Evolutionary conservation across 495 filamentous ascomycete genomes (phyloP).

Genomic region (Copromyces sp.): DNA sequence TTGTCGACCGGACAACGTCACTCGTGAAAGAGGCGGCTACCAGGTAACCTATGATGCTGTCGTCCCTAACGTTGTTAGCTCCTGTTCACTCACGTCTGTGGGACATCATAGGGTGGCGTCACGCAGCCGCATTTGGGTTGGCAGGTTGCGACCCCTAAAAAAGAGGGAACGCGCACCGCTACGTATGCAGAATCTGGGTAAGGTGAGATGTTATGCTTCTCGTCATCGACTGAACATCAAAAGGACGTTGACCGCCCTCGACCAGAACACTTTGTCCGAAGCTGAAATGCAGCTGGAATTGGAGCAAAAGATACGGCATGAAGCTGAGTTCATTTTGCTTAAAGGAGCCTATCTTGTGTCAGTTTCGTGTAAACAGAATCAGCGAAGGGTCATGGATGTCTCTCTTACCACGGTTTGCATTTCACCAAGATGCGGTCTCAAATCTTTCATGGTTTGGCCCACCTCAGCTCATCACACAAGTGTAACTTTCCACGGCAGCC

Average conservation of each 20-base stretch:
- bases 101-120: not conserved
- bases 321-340: not conserved
- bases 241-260: not conserved
- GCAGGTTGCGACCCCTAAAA: not conserved
- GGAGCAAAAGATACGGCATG: not conserved
- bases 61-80: not conserved
- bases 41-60: not conserved
- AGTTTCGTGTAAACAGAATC: not conserved
- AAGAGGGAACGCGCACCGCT: not conserved
- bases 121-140: not conserved
- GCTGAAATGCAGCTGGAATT: not conserved
- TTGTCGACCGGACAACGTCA: not conserved
- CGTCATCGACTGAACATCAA: not conserved
- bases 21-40: not conserved
- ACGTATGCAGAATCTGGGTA: not conserved
- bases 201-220: not conserved
- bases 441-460: not conserved
- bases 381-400: not conserved
- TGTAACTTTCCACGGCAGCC: not conserved
- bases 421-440: not conserved
- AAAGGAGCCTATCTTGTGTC: not conserved
- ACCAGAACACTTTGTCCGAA: not conserved
- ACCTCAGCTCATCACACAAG: not conserved
- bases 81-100: not conserved
- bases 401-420: not conserved